These are phyloP conservation scores for Sporothrix phasma DNA, from an alignment of 2,329 filamentous ascomycete species.

Conservation along the genomic window DNA sequence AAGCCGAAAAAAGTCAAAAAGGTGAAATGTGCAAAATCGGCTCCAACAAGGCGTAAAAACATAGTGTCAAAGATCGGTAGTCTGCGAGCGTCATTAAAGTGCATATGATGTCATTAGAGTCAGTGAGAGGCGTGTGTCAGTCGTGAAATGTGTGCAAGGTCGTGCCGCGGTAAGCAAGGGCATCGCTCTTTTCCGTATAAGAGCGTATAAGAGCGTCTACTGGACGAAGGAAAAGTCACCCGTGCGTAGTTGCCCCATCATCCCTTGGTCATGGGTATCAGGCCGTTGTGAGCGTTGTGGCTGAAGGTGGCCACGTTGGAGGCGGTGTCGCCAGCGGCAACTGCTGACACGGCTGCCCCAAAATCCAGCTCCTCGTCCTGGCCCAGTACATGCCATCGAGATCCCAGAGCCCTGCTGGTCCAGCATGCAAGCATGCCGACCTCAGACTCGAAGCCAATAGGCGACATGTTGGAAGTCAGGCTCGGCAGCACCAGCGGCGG, in stretches of 20 bases:
- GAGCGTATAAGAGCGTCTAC: conserved; percentile 20
- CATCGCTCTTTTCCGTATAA: neutral
- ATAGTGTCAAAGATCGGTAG: neutral
- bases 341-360: conserved; percentile 5
- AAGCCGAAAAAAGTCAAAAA: neutral
- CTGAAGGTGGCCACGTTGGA: conserved; percentile 13
- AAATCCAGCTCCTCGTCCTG: conserved; percentile 26
- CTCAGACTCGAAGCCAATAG: conserved; percentile 40
- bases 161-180: neutral
- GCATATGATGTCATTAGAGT: too few relatives aligned
- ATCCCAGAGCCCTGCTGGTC: conserved; percentile 47
- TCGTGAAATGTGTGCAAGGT: neutral
- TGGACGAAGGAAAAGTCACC: conserved; percentile 34
- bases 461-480: conserved; percentile 40
- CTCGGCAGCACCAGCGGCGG: conserved; percentile 21
- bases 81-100: neutral
- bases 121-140: neutral
- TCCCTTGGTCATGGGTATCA: conserved; percentile 30
- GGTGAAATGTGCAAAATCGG: too few relatives aligned
- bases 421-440: conserved; percentile 41
- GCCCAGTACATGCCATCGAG: conserved; percentile 47
- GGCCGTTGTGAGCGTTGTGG: conserved; percentile 26
- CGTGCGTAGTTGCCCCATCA: conserved; percentile 27
- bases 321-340: conserved; percentile 14
- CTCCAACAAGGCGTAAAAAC: too few relatives aligned